Conservation (phyloP, 805 yeast species). For the Ogataea dorogensis region DNA sequence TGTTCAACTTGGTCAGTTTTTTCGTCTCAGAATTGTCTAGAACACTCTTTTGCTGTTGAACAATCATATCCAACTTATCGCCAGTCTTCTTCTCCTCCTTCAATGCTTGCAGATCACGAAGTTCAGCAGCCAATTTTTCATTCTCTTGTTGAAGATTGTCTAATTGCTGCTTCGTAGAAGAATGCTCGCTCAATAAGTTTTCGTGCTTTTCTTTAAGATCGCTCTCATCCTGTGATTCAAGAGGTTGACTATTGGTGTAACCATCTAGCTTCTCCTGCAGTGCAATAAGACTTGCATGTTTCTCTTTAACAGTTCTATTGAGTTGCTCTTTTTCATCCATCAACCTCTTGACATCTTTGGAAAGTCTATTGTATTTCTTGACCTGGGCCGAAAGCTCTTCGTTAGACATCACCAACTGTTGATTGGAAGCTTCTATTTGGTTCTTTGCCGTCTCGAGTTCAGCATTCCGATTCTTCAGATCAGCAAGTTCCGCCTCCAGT, state of each 20-base stretch:
- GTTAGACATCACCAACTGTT: too few relatives aligned
- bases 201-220: constrained; percentile 8
- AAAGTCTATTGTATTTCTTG: constrained; percentile 6
- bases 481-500: constrained; percentile 32
- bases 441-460: constrained; percentile 8
- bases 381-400: constrained; percentile 8
- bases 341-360: constrained; percentile 9
- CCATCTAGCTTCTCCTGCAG: constrained; percentile 12
- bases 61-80: constrained; percentile 9
- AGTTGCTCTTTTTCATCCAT: constrained; percentile 13
- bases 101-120: constrained; percentile 7
- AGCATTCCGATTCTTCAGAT: constrained; percentile 13
- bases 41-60: constrained; percentile 6
- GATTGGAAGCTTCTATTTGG: constrained; percentile 3
- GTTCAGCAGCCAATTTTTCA: constrained; percentile 10
- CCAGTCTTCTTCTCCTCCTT: constrained; percentile 11
- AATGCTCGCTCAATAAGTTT: constrained; percentile 6
- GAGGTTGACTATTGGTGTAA: constrained; percentile 1
- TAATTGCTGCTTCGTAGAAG: constrained; percentile 10
- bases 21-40: constrained; percentile 10
- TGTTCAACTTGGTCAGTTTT: constrained; percentile 14
- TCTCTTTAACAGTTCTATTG: constrained; percentile 10
- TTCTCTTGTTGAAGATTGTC: constrained; percentile 14
- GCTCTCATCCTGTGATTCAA: constrained; percentile 2
- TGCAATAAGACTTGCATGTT: constrained; percentile 9